These are phyloP conservation scores for Hypocreales sp. DNA, from an alignment of 2,329 filamentous ascomycete genomes.

Conservation along the genomic window DNA sequence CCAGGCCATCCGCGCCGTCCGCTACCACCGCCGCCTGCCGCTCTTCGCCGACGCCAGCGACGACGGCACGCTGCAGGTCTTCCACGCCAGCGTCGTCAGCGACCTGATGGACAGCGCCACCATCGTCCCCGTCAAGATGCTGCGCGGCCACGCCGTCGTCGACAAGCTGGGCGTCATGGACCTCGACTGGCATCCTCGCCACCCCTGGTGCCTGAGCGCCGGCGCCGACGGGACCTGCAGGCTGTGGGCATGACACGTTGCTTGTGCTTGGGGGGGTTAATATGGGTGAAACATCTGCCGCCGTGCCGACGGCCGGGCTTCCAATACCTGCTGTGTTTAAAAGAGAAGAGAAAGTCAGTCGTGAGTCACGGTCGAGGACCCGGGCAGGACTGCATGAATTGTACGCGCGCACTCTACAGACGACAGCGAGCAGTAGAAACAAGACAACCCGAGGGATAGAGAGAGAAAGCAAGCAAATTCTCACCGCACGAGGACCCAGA, in stretches of 20 bases:
- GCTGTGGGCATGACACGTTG: slow-evolving; percentile 73
- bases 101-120: slow-evolving; percentile 94
- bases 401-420: too few species aligned
- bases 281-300: too few species aligned
- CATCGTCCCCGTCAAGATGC: slow-evolving; percentile 89
- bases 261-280: too few species aligned
- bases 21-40: slow-evolving; percentile 69
- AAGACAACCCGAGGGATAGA: too few species aligned
- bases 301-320: too few species aligned
- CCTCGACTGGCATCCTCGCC: slow-evolving; percentile 85
- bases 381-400: too few species aligned
- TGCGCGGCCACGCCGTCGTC: slow-evolving; percentile 78
- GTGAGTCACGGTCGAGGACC: too few species aligned
- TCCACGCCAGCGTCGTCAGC: slow-evolving; percentile 89
- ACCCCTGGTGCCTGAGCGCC: slow-evolving; percentile 89
- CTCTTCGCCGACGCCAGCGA: slow-evolving; percentile 92
- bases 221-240: slow-evolving; percentile 88
- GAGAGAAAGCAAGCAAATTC: too few species aligned
- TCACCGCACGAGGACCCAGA: too few species aligned
- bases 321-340: too few species aligned
- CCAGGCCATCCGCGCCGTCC: slow-evolving; percentile 79
- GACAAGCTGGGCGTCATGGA: slow-evolving; percentile 82
- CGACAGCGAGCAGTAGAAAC: too few species aligned
- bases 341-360: too few species aligned
- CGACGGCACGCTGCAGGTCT: slow-evolving; percentile 87